Evolutionary conservation across 805 yeast genomes (phyloP), one percentile per base, ranked within the genome.

Genomic region (Myxozyma udenii): DNA sequence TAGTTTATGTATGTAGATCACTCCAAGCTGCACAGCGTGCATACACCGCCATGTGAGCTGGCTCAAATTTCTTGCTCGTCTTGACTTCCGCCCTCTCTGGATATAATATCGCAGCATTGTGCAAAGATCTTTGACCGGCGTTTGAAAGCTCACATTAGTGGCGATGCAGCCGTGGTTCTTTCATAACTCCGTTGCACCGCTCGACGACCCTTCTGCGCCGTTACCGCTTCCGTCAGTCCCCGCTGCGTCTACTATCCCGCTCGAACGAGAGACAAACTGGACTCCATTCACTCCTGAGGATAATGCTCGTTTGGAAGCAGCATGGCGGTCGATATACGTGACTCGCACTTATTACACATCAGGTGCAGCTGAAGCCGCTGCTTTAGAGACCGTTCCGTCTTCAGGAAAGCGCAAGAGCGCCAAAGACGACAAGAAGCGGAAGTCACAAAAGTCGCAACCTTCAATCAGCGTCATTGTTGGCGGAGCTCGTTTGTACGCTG

Each of bases 241-340:
- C 5, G 60, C 60, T 9, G 55, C 59, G 14, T 55, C 59, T 9
- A 32, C 59, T 4, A 35, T 55, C 4, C 53, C 58, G 5, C 26
- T 55, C 18, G 59, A 44, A n/a, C 48, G 53, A 32, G 59, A 53
- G 38, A 46, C 63, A 4, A 58, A 61, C 12, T 71, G 75, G 75
- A 57, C 58, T 21, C 71, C 75, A 5, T 71, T 72, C 61, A 62
- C 60, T 21, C 73, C 74, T 2, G 58, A 61, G 22, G 75, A 71
- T 53, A 66, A 63, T 46, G 45, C 36, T 9, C 54, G 65, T 23
- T 53, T 69, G 32, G 61, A 55, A 25, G 44, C 26, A 16, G 62
- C 64, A 1, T 62, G 64, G 49, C 48, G 30, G 35, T 32, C 50
- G 25, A 30, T 54, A 2, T 48, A 53, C 36, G 41, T 53, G 14